These are phyloP conservation scores for Metschnikowia lochheadii DNA, from an alignment of 805 yeast species.

Conservation along the genomic window DNA sequence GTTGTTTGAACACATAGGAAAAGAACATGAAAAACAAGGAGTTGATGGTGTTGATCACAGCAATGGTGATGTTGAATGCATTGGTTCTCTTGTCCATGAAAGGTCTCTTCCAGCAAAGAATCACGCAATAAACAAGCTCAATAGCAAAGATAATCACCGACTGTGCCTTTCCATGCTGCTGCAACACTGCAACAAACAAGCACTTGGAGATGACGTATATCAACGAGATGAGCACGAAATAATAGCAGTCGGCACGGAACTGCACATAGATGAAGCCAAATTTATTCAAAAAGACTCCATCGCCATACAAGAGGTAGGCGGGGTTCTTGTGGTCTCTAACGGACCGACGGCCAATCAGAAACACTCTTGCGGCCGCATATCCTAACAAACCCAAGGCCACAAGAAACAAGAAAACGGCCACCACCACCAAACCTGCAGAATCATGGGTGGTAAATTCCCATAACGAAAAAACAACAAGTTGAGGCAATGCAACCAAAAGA, in stretches of 20 bases:
- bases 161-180: constrained; percentile 74
- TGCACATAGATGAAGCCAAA: constrained; percentile 93
- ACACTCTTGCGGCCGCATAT: constrained; percentile 73
- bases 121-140: constrained; percentile 67
- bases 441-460: constrained; percentile 88
- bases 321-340: constrained; percentile 76
- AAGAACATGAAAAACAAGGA: constrained; percentile 85
- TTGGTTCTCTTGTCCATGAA: constrained; percentile 94
- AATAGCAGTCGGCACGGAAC: constrained; percentile 81
- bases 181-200: constrained; percentile 82
- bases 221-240: constrained; percentile 68
- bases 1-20: constrained; percentile 78
- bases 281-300: constrained; percentile 70
- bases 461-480: constrained; percentile 69
- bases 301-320: constrained; percentile 86
- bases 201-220: constrained; percentile 68
- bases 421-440: constrained; percentile 75
- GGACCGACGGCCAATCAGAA: constrained; percentile 71
- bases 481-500: constrained; percentile 82
- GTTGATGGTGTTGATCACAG: constrained; percentile 74
- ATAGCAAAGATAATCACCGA: constrained; percentile 71
- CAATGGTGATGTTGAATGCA: constrained; percentile 83
- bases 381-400: constrained; percentile 55
- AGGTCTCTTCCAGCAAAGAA: constrained; percentile 72
- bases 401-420: constrained; percentile 68